These are phyloP conservation scores for Scheffersomyces stipitis DNA, from an alignment of 805 yeast species.

Conservation along the genomic window DNA sequence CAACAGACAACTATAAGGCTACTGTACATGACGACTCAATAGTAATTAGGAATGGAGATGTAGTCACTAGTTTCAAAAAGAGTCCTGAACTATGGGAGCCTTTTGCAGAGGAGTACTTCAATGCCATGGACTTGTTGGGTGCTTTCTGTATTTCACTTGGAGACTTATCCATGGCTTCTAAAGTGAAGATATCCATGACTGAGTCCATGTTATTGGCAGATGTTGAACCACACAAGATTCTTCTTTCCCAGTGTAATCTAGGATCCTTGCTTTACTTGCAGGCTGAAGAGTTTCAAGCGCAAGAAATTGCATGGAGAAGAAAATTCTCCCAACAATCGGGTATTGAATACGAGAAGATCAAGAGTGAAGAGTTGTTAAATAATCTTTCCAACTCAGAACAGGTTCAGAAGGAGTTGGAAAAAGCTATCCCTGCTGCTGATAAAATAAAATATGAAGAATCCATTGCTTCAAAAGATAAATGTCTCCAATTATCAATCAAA, in stretches of 20 bases:
- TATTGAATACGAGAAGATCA: conserved; percentile 18
- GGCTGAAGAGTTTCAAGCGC: conserved; percentile 60
- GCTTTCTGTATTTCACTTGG: conserved; percentile 70
- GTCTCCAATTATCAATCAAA: conserved; percentile 29
- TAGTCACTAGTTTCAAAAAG: conserved; percentile 21
- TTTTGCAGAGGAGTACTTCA: conserved; percentile 74
- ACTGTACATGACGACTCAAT: conserved; percentile 16
- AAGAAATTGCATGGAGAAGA: conserved; percentile 32
- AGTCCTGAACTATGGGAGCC: conserved; percentile 64
- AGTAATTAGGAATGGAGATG: conserved; percentile 12
- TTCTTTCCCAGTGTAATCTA: conserved; percentile 65
- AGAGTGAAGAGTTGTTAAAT: conserved; percentile 8
- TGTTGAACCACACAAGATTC: conserved; percentile 60
- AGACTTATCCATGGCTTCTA: conserved; percentile 61
- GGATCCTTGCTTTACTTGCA: conserved; percentile 69
- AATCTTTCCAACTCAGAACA: conserved; percentile 4
- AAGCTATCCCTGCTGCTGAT: conserved; percentile 20
- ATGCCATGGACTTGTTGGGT: conserved; percentile 72
- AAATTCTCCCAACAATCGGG: conserved; percentile 25
- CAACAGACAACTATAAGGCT: conserved; percentile 10
- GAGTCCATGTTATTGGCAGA: conserved; percentile 76
- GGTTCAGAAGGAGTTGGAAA: conserved; percentile 2
- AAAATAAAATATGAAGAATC: conserved; percentile 22
- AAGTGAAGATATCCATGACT: conserved; percentile 61
- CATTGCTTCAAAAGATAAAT: conserved; percentile 18